Base-by-base conservation (phyloP, 805 yeast genomes). In the Monosporozyma servazzii region DNA sequence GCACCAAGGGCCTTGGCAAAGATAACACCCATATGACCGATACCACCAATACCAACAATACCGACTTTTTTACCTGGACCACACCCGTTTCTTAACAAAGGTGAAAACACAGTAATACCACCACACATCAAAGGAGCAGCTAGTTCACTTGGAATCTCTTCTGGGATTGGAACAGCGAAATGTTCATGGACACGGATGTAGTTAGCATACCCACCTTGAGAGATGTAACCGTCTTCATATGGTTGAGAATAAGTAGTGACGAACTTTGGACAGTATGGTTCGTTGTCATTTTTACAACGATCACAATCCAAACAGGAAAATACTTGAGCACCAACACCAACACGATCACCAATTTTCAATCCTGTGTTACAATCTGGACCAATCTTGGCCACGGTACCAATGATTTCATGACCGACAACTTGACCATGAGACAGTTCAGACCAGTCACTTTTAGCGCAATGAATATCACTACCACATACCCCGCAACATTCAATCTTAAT, bases 61-160 rank as follows among this genome's bases (percentile, higher is more conserved):
- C 80, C 83, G 47, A 78, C 78, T 48, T 68, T 72, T 54, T 71
- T 71, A 48, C 79, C 80, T 47, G 75, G 73, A 51, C 75, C 78
- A 58, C 70, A 72, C 37, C 74, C 75, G 51, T 72, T 71, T 66
- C 82, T 73, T 53, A 76, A 71, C 58, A 85, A 67, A 51, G 91
- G 91, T 7, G 86, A 77, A 70, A 71, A 84, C 13, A 80, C 82
- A 11, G 91, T 85, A 63, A 82, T 71, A 51, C 91, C 91, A 51
- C 88, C 91, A 72, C 91, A 85, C 71, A 84, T 69, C 69, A 85
- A 70, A 49, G 90, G 89, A 3, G 88, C 89, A 29, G 80, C 87
- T 27, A 73, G 69, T 36, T 73, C 77, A 45, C 78, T 71, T 37
- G 76, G 71, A 42, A 81, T 59, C 15, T 58, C 65, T 13, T 77